Conservation (phyloP, 129 eudicot genomes). For the Flaveria robusta region DNA sequence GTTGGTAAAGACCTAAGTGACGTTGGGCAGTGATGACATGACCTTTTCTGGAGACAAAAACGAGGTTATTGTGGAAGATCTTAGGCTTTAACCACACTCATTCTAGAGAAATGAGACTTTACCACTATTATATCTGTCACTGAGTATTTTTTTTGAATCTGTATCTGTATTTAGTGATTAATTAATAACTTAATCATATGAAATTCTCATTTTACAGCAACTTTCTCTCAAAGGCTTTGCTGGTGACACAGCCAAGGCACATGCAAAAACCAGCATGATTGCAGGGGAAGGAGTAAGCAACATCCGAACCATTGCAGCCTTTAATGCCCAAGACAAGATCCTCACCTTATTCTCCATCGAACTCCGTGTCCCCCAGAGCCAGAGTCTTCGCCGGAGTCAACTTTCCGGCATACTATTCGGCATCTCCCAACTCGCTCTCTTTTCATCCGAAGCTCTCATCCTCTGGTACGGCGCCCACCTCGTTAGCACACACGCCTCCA, state of each 20-base stretch:
- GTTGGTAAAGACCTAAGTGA: too few species aligned
- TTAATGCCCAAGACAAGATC: conserved; percentile 88
- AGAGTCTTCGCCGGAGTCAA: conserved; percentile 73
- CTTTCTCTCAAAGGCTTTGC: conserved; percentile 93
- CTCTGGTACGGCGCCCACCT: conserved; percentile 96
- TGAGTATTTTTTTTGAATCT: not conserved
- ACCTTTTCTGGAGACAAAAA: too few species aligned
- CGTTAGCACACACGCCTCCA: conserved; percentile 69
- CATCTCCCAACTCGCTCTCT: conserved; percentile 91
- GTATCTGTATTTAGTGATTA: not conserved
- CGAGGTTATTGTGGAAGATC: too few species aligned
- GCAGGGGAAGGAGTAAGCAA: conserved; percentile 99
- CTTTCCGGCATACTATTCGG: conserved; percentile 80
- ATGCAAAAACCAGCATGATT: conserved; percentile 98
- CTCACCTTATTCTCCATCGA: conserved; percentile 65
- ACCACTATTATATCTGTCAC: not conserved
- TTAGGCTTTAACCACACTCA: not conserved
- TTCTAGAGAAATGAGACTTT: too few species aligned
- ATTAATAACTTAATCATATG: not conserved
- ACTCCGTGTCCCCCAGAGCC: conserved; percentile 73
- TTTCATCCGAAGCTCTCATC: conserved; percentile 84
- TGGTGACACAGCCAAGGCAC: conserved; percentile 98
- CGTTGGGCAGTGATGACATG: too few species aligned
- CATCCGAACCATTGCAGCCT: conserved; percentile 92
- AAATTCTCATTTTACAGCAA: conserved; percentile 54